These are phyloP conservation scores for Penicillium sp. DNA, from an alignment of 2,329 filamentous ascomycete species.

Conservation along the genomic window DNA sequence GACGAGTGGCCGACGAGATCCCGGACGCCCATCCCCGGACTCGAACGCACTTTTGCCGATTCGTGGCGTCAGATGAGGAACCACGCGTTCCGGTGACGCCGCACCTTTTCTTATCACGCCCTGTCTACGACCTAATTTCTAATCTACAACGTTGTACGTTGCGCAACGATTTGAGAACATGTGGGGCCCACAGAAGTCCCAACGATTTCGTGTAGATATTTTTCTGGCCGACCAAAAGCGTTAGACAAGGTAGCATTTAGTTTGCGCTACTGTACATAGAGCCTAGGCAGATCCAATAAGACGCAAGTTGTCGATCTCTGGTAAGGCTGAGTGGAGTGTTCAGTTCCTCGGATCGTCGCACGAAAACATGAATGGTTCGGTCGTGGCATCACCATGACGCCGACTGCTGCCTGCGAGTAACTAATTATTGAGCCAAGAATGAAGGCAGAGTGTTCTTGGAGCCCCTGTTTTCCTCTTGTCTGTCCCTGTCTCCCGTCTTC, in stretches of 20 bases:
- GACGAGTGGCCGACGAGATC: conserved; percentile 39
- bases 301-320: conserved; percentile 5
- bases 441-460: neutral
- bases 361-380: neutral
- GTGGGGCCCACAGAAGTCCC: conserved; percentile 1
- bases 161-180: neutral
- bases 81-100: conserved; percentile 38
- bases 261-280: conserved; percentile 14
- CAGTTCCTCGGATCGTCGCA: conserved; percentile 3
- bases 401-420: conserved; percentile 2
- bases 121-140: conserved; percentile 14
- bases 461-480: neutral
- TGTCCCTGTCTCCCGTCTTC: conserved; percentile 2
- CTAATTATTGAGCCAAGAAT: neutral
- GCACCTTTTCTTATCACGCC: conserved; percentile 4
- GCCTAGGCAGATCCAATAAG: neutral
- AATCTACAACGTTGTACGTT: neutral
- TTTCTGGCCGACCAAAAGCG: conserved; percentile 10
- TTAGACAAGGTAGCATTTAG: conserved; percentile 2
- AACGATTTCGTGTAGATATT: conserved; percentile 15
- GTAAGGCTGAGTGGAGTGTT: conserved; percentile 13
- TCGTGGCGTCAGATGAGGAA: conserved; percentile 42
- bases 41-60: conserved; percentile 40
- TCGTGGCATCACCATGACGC: conserved; percentile 16
- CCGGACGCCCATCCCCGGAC: conserved; percentile 33